Evolutionary conservation across 2,329 filamentous ascomycete genomes (phyloP), one percentile per base, ranked within the genome.

Genomic region (Gyromitra esculenta): DNA sequence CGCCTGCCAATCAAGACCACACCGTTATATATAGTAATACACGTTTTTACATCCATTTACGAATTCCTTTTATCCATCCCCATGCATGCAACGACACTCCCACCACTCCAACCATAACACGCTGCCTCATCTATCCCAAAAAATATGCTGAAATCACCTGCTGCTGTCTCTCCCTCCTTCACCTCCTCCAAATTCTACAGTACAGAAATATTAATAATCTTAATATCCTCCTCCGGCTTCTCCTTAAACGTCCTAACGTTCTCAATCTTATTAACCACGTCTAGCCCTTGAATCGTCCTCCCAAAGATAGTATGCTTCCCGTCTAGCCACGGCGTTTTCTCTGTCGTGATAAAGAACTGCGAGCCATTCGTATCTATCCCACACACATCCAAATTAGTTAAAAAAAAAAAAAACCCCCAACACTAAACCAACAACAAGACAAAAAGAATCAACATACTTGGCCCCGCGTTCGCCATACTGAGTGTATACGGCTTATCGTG

Each of bases 291-390:
- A 48, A 95, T 91, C 0, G 93, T 94, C 52, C 96, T 88, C 0
- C 96, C 96, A 82, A 99, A 99, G 68, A 99, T 92, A 0, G 95
- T 98, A 83, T 99, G 96, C 84, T 97, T 97, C 79, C 92, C 91
- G 83, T 99, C 96, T 67, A 99, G 85, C 96, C 96, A 99, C 5
- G 94, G 91, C 80, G 96, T 94, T 85, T 97, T 97, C 84, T 97
- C 96, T 0, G 95, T 97, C 0, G 96, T 99, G 80, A 99, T 97
- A 82, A 99, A 99, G 83, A 99, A 99, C 83, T 99, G 96, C 82
- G 92, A 96, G 13, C 92, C 96, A 82, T 99, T 99, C 45, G 94
- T 97, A 81, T 95, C 75, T 77, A 35, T 48, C 73, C 60, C 56
- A 35, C 57, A 18, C 43, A 25, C 11, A 37, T 39, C 15, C 18